A percentile compares a stretch with the other conserved stretches of the same genome.
phyloP scores from a whole-genome alignment of 192 early-diverging fungal species.

The Neocallimastix lanati region DNA sequence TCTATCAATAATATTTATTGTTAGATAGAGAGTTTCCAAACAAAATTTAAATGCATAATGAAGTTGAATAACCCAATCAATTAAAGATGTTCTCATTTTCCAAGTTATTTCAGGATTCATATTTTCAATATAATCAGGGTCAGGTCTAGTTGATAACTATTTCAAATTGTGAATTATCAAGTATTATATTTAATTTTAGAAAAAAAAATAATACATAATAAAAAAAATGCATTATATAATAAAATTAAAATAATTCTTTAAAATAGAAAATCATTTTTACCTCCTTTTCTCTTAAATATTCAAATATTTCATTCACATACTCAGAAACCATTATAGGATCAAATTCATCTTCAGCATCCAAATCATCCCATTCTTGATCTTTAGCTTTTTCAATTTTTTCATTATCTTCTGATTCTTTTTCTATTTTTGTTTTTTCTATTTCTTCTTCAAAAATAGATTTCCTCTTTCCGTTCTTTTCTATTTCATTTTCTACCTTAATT shows the following conservation, averaged over 20 bases:
- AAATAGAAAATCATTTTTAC: constrained; percentile 8
- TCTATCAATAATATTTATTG: constrained; percentile 88
- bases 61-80: constrained; percentile 90
- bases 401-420: neutral
- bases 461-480: neutral
- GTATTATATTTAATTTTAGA: too few species aligned
- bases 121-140: constrained; percentile 58
- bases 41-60: constrained; percentile 77
- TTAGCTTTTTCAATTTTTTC: neutral
- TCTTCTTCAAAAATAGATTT: neutral
- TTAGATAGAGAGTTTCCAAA: constrained; percentile 82
- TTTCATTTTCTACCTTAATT: neutral
- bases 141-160: constrained; percentile 46
- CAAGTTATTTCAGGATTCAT: constrained; percentile 69
- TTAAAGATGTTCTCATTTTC: constrained; percentile 77
- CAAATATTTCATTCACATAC: constrained; percentile 80
- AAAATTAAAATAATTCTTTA: too few species aligned
- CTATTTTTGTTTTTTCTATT: neutral
- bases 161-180: too few species aligned
- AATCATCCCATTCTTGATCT: constrained; percentile 40
- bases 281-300: constrained; percentile 63
- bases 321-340: constrained; percentile 91
- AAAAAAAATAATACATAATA: too few species aligned
- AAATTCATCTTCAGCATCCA: constrained; percentile 53
- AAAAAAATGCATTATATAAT: too few species aligned